Conservation (phyloP, 495 filamentous ascomycete species). For the Hamigera avellanea region DNA sequence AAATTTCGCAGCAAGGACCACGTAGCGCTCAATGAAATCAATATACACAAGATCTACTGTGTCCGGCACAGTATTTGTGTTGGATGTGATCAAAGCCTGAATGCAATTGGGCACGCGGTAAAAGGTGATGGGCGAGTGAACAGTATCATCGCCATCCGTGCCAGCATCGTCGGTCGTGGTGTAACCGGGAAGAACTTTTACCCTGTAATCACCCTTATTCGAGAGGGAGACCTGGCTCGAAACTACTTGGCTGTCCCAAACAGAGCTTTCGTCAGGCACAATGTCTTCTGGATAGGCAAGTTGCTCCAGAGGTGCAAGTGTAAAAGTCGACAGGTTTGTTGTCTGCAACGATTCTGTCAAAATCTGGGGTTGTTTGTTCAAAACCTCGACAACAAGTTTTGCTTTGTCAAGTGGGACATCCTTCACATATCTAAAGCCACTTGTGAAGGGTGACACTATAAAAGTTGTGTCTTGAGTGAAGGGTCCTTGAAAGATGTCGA, state of each 20-base stretch:
- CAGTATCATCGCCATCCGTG: constrained; percentile 79
- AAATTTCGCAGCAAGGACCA: constrained; percentile 61
- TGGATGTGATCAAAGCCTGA: constrained; percentile 50
- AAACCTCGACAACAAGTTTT: constrained; percentile 51
- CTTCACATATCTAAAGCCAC: constrained; percentile 62
- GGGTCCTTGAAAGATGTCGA: constrained; percentile 85
- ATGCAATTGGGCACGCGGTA: constrained; percentile 77
- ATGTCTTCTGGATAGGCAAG: constrained; percentile 9
- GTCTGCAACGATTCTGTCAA: constrained; percentile 16
- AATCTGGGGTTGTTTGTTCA: constrained; percentile 62
- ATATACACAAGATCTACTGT: constrained; percentile 80
- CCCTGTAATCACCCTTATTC: constrained; percentile 3
- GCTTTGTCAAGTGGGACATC: constrained; percentile 71
- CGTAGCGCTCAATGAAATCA: constrained; percentile 76
- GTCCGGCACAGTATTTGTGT: constrained; percentile 34
- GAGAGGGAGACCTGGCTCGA: constrained; percentile 16
- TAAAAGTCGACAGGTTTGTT: constrained; percentile 6
- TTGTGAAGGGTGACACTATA: constrained; percentile 81
- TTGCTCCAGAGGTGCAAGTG: constrained; percentile 30
- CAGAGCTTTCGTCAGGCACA: constrained; percentile 2
- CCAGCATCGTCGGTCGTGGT: constrained; percentile 81
- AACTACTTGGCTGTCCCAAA: not conserved
- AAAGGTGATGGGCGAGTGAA: constrained; percentile 63
- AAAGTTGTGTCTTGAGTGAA: constrained; percentile 81
- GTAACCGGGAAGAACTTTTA: constrained; percentile 60